Conservation (phyloP, 2,329 filamentous ascomycete genomes). For the Colletotrichum aenigma region DNA sequence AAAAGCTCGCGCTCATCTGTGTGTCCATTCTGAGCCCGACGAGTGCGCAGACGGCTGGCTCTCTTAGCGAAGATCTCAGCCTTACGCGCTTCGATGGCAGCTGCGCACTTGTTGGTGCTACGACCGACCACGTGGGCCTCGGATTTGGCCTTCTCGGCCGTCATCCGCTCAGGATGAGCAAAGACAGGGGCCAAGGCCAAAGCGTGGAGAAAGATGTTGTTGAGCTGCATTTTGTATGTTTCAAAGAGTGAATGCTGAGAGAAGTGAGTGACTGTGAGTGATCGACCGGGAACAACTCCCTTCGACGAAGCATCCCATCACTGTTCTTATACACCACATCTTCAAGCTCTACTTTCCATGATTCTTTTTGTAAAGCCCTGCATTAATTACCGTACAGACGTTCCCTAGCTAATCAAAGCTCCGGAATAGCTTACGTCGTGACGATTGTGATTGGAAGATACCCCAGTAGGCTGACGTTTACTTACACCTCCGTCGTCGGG, state of each 20-base stretch:
- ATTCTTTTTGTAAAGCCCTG: neutral
- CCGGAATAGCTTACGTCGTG: neutral
- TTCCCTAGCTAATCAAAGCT: neutral
- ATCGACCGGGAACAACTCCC: neutral
- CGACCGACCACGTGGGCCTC: constrained; percentile 44
- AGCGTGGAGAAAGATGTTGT: neutral
- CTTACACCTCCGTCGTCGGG: neutral
- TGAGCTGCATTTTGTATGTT: neutral
- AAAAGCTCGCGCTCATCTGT: constrained; percentile 29
- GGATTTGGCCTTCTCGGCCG: constrained; percentile 53
- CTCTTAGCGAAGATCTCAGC: constrained; percentile 40
- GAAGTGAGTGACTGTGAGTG: neutral
- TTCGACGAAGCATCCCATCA: neutral
- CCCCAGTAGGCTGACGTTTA: neutral
- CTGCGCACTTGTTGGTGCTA: constrained; percentile 46
- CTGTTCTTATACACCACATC: neutral
- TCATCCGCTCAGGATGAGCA: constrained; percentile 54
- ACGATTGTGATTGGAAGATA: neutral
- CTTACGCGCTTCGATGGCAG: constrained; percentile 47
- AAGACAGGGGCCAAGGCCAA: neutral
- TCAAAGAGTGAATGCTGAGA: neutral
- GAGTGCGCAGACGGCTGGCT: neutral
- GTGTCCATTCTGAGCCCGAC: neutral
- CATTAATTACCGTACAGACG: neutral
- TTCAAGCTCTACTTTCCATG: neutral